Conservation (phyloP, 1,139 yeast genomes). For the Barnettozyma hawaiiensis region DNA sequence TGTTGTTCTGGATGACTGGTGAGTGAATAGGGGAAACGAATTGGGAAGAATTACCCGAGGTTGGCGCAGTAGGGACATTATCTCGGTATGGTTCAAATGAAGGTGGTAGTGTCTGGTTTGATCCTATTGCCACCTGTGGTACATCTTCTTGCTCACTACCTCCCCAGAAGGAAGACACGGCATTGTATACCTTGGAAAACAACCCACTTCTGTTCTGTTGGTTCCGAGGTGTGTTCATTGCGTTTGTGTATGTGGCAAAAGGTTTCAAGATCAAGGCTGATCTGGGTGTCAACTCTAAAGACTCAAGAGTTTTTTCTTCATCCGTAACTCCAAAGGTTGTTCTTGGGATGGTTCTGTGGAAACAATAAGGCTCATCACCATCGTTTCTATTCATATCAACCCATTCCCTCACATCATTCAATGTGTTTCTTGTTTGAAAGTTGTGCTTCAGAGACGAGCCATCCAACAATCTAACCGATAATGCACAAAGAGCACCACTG, state of each 20-base stretch:
- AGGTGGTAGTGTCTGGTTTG: background rate
- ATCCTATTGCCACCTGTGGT: no score
- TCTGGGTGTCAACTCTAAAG: constrained; percentile 54
- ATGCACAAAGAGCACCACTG: constrained; percentile 31
- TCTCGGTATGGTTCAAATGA: constrained; percentile 3
- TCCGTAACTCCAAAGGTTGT: constrained; percentile 43
- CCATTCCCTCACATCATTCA: constrained; percentile 57
- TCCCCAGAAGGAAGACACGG: constrained; percentile 31
- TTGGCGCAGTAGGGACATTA: constrained; percentile 12
- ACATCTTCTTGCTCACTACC: background rate
- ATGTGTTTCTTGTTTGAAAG: constrained; percentile 39
- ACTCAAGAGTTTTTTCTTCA: constrained; percentile 43
- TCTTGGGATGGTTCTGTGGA: constrained; percentile 43
- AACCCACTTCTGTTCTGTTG: constrained; percentile 24
- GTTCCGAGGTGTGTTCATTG: constrained; percentile 19
- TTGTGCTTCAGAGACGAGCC: constrained; percentile 44
- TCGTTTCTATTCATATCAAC: constrained; percentile 48
- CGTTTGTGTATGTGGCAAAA: constrained; percentile 26
- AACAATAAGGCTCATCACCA: constrained; percentile 41
- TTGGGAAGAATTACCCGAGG: constrained; percentile 24
- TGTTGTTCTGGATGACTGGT: background rate
- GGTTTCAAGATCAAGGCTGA: constrained; percentile 65
- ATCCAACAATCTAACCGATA: constrained; percentile 50
- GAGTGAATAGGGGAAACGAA: constrained; percentile 7
- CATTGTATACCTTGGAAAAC: constrained; percentile 28